These are phyloP conservation scores for Schizochytrium sp. DNA, from an alignment of 108 stramenopile genomes.

Conservation along the genomic window DNA sequence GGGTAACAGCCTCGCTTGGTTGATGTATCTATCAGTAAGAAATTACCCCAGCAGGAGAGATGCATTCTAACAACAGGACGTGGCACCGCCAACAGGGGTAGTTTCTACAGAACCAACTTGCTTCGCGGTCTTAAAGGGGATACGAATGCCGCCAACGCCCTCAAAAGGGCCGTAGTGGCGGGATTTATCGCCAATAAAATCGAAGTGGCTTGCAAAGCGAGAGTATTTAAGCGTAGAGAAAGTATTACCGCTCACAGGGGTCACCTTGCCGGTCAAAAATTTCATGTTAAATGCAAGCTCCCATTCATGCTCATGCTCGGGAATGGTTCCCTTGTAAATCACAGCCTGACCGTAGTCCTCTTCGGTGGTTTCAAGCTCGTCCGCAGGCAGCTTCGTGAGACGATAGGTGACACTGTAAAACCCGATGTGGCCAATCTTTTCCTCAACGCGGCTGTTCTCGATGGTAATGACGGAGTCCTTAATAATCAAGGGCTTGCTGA, in stretches of 20 bases:
- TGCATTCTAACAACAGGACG: background rate
- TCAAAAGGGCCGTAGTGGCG: slow-evolving; percentile 91
- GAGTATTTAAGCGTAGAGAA: slow-evolving; percentile 89
- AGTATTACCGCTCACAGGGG: slow-evolving; percentile 95
- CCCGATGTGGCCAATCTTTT: slow-evolving; percentile 82
- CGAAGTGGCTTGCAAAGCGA: slow-evolving; percentile 85
- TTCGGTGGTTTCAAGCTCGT: slow-evolving; percentile 77
- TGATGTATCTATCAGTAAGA: too few species aligned
- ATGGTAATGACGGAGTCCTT: slow-evolving; percentile 90
- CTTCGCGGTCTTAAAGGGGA: slow-evolving; percentile 58
- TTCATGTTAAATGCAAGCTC: slow-evolving; percentile 90
- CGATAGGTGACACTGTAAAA: slow-evolving; percentile 95
- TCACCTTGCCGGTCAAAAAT: slow-evolving; percentile 88
- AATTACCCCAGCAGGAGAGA: too few species aligned
- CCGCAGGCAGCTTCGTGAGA: slow-evolving; percentile 84
- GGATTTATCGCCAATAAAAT: slow-evolving; percentile 86
- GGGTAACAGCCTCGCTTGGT: too few species aligned
- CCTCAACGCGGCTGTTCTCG: slow-evolving; percentile 81
- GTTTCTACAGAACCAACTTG: background rate
- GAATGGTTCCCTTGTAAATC: slow-evolving; percentile 94
- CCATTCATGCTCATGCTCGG: slow-evolving; percentile 83
- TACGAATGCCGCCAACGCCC: slow-evolving; percentile 80
- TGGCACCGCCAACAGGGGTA: slow-evolving; percentile 16
- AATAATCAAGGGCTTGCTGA: slow-evolving; percentile 89
- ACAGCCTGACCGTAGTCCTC: slow-evolving; percentile 97